Conservation (phyloP, 352 stramenopile genomes). For the Phytopythium sindhum region DNA sequence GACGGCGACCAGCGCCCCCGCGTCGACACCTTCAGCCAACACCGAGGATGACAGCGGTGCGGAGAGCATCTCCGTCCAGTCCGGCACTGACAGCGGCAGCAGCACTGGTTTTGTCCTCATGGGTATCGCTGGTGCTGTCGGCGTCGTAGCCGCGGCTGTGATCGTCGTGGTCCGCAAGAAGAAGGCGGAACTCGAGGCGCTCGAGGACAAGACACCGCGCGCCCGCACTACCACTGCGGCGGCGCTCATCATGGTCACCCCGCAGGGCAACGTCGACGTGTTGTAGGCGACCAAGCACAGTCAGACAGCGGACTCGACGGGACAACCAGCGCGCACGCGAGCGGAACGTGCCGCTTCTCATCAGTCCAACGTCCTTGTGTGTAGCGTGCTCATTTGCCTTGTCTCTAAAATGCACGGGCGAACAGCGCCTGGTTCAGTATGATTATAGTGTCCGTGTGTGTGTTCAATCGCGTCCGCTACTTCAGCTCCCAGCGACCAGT, state of each 20-base stretch:
- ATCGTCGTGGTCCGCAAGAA: constrained; percentile 71
- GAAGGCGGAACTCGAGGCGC: constrained; percentile 51
- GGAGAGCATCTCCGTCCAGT: constrained; percentile 38
- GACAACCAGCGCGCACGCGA: background rate
- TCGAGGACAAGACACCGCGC: constrained; percentile 55
- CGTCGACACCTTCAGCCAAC: constrained; percentile 11
- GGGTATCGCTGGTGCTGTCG: constrained; percentile 26
- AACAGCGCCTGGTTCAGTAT: background rate
- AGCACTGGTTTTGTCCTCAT: constrained; percentile 34
- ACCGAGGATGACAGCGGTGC: constrained; percentile 19
- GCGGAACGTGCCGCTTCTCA: background rate
- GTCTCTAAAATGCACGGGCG: background rate
- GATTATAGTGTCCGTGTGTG: background rate
- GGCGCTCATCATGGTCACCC: constrained; percentile 49
- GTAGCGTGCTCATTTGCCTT: background rate
- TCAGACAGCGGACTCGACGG: background rate
- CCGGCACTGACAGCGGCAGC: background rate
- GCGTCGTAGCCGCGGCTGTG: constrained; percentile 40
- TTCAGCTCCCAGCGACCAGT: no score
- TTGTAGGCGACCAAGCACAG: constrained; percentile 21
- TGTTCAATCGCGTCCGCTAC: background rate
- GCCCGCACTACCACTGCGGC: constrained; percentile 21
- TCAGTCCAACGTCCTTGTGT: background rate
- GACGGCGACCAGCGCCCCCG: constrained; percentile 7
- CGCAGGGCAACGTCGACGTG: constrained; percentile 44